Evolutionary conservation across 2,329 filamentous ascomycete species (phyloP).

Genomic region (Trichoderma arundinaceum): DNA sequence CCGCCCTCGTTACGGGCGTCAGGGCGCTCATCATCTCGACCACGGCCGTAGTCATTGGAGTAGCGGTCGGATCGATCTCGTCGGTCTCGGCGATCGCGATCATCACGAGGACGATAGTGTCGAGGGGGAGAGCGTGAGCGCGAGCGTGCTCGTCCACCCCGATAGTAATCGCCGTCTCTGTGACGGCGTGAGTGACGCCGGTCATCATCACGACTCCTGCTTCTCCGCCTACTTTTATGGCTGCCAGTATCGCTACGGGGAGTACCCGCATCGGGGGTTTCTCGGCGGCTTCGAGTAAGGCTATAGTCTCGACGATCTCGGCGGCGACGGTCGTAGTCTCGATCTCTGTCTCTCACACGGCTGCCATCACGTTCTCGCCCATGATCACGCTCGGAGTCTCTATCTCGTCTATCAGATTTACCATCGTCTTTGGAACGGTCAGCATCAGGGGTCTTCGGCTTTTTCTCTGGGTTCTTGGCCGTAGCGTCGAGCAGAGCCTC

Average conservation of each 20-base stretch:
- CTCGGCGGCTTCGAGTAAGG: conserved; percentile 51
- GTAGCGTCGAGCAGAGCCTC: conserved; percentile 90
- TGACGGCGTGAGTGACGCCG: conserved; percentile 75
- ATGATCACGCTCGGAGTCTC: conserved; percentile 36
- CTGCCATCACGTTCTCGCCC: conserved; percentile 56
- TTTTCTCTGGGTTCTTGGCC: conserved; percentile 65
- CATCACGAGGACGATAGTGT: conserved; percentile 62
- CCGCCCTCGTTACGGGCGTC: conserved; percentile 52
- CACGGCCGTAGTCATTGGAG: conserved; percentile 59
- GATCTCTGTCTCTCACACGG: conserved; percentile 51
- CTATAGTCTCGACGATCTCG: conserved; percentile 63
- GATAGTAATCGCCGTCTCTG: conserved; percentile 76
- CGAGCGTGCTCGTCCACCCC: conserved; percentile 57
- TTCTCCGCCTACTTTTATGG: conserved; percentile 81
- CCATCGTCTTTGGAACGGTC: conserved; percentile 55
- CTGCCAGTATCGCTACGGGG: conserved; percentile 78
- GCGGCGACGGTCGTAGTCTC: conserved; percentile 58
- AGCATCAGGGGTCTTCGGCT: conserved; percentile 54
- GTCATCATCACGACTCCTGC: conserved; percentile 77
- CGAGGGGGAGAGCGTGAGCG: conserved; percentile 74
- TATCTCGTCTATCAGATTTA: conserved; percentile 32
- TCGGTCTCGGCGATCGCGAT: conserved; percentile 57
- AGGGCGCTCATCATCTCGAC: conserved; percentile 56
- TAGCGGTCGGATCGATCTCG: conserved; percentile 60
- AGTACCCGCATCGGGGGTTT: conserved; percentile 65